These are phyloP conservation scores for Lactarius indigo DNA, from an alignment of 768 basidiomycete species.

Conservation along the genomic window DNA sequence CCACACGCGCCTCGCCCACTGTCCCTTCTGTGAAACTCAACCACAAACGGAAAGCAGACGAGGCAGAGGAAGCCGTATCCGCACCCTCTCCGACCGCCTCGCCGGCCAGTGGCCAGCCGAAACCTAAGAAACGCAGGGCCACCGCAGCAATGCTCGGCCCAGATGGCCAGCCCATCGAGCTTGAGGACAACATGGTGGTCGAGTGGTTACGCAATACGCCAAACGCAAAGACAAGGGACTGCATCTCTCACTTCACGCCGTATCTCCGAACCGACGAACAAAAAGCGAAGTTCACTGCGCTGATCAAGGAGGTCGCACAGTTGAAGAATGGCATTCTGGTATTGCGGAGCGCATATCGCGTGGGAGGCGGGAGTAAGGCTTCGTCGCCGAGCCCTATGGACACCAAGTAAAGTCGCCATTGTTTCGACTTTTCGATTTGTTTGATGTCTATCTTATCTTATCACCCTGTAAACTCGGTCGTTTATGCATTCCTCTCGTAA, in stretches of 20 bases:
- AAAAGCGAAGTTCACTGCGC: constrained; percentile 70
- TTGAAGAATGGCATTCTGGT: constrained; percentile 64
- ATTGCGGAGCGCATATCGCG: constrained; percentile 33
- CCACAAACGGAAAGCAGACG: constrained; percentile 62
- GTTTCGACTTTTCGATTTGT: not conserved
- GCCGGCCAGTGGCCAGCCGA: constrained; percentile 34
- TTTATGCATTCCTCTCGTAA: constrained; percentile 8
- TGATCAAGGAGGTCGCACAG: constrained; percentile 77
- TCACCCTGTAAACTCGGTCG: constrained; percentile 2
- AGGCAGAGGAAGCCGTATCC: constrained; percentile 22
- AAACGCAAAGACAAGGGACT: constrained; percentile 73
- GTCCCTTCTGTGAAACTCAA: constrained; percentile 31
- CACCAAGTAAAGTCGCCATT: constrained; percentile 2
- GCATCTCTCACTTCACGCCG: constrained; percentile 74
- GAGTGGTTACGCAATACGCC: constrained; percentile 70
- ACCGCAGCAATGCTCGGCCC: constrained; percentile 30
- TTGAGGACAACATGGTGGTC: constrained; percentile 63
- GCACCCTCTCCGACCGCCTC: constrained; percentile 10
- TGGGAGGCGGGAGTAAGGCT: constrained; percentile 17
- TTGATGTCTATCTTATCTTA: constrained; percentile 6
- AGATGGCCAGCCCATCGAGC: constrained; percentile 47
- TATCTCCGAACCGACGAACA: constrained; percentile 66
- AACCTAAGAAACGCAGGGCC: constrained; percentile 56
- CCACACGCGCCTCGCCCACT: constrained; percentile 31
- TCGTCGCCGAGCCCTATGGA: constrained; percentile 19